Percentiles rank a stretch among this genome's conserved stretches.
Conservation (phyloP, 352 stramenopile species). For the Lagenidium giganteum region DNA sequence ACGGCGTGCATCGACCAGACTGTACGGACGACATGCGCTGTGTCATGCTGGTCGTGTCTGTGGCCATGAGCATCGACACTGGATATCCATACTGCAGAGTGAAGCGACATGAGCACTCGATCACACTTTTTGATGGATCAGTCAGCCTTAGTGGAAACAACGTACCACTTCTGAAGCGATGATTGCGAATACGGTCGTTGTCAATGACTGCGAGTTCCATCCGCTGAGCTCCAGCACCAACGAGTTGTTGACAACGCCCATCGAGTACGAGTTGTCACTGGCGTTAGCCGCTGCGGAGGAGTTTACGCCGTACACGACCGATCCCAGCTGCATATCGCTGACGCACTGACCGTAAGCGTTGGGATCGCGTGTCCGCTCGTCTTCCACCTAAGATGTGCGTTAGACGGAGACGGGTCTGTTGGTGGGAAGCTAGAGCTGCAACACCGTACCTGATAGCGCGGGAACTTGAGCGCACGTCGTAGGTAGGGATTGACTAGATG, state of each 20-base stretch:
- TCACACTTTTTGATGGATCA: no score
- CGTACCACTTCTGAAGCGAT: constrained; percentile 34
- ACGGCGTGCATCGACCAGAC: constrained; percentile 35
- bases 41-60: constrained; percentile 6
- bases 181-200: constrained; percentile 35
- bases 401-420: no score
- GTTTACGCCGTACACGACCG: constrained; percentile 4
- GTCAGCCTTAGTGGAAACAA: neutral
- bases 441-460: constrained; percentile 17
- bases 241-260: constrained; percentile 15
- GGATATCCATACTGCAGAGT: constrained; percentile 14
- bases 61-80: constrained; percentile 16
- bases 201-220: constrained; percentile 40
- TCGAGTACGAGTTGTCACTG: constrained; percentile 1
- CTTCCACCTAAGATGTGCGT: no score
- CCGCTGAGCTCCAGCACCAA: constrained; percentile 25
- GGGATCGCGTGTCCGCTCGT: no score
- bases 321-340: neutral
- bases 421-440: no score
- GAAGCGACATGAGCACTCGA: neutral
- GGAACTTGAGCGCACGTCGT: constrained; percentile 12
- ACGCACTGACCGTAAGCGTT: no score
- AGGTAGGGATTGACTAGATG: constrained; percentile 21
- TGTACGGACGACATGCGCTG: constrained; percentile 29
- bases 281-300: neutral